Percentiles rank a stretch among this genome's conserved stretches.
Evolutionary conservation across 2,329 filamentous ascomycete species (phyloP).

Genomic region (Septoria linicola): DNA sequence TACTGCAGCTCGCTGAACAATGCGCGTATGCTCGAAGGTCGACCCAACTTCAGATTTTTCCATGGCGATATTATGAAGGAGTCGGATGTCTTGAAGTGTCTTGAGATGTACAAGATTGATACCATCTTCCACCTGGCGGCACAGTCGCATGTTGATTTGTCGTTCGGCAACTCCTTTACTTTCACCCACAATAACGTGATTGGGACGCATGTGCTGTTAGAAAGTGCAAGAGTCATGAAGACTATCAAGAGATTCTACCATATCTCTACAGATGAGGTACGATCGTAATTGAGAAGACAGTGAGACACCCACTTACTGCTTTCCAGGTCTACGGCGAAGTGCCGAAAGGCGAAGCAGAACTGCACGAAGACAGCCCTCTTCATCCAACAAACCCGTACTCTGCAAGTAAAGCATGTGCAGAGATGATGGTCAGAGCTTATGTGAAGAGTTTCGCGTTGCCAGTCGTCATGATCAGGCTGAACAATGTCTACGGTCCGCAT

Average conservation of each 20-base stretch:
- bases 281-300: background rate
- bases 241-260: conserved; percentile 72
- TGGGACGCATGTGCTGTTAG: conserved; percentile 78
- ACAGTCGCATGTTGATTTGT: conserved; percentile 80
- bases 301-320: conserved; percentile 13
- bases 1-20: conserved; percentile 81
- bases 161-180: conserved; percentile 77
- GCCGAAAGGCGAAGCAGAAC: conserved; percentile 66
- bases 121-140: conserved; percentile 82
- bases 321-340: conserved; percentile 77
- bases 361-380: conserved; percentile 71
- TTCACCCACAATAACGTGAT: conserved; percentile 82
- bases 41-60: conserved; percentile 74
- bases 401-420: conserved; percentile 41
- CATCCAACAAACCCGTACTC: conserved; percentile 71
- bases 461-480: conserved; percentile 75
- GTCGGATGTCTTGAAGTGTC: conserved; percentile 66
- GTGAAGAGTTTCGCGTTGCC: conserved; percentile 79
- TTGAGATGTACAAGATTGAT: conserved; percentile 71
- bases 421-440: conserved; percentile 69
- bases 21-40: conserved; percentile 65
- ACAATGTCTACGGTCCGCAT: conserved; percentile 83
- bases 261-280: conserved; percentile 69
- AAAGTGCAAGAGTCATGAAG: conserved; percentile 68
- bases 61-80: conserved; percentile 75